Base-by-base conservation (phyloP, 2,329 filamentous ascomycete species). In the Pestalotiopsis sp. region DNA sequence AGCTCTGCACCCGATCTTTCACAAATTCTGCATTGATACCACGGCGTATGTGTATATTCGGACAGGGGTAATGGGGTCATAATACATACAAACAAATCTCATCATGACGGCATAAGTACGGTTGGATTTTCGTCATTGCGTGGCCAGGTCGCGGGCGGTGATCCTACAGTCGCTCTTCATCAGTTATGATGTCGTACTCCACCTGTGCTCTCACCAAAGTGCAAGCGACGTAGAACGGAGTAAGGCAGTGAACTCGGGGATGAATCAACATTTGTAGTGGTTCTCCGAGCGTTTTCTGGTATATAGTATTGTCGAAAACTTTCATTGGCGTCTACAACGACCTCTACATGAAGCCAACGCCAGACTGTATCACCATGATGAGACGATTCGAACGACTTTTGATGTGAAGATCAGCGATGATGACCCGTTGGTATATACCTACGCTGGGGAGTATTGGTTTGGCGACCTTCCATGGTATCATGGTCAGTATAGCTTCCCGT, bases 281-380 rank as follows among this genome's bases (percentile, higher is more conserved):
- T 25, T 62, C 9, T 31, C 9, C 38, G 38, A 45, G 64, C 56
- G 63, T 61, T 68, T 57, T 56, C 57, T 52, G 59, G 66, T 70
- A 70, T 70, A 70, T 70, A 70, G 66, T n/a, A 52, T 52, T 52
- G 20, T n/a, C 17, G 45, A 52, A 20, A 52, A 52, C 45, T 52
- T 52, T 17, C 17, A 52, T n/a, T 20, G 20, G 45, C 14, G 17
- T 4, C 45, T 9, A 52, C 17, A n/a, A 9, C 45, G 17, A 52
- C 20, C 14, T 11, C 59, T 17, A 20, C 27, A 12, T 39, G 38
- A 39, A 13, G 59, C 31, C 31, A 62, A 38, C 23, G 17, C 17
- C 20, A 20, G 7, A 52, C 45, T n/a, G 11, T n/a, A 52, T n/a
- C 31, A 36, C 31, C 31, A 36, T 9, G 31, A 36, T 36, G 31